Base-by-base conservation (phyloP, 495 filamentous ascomycete species). In the Aspergillus ellipticus region DNA sequence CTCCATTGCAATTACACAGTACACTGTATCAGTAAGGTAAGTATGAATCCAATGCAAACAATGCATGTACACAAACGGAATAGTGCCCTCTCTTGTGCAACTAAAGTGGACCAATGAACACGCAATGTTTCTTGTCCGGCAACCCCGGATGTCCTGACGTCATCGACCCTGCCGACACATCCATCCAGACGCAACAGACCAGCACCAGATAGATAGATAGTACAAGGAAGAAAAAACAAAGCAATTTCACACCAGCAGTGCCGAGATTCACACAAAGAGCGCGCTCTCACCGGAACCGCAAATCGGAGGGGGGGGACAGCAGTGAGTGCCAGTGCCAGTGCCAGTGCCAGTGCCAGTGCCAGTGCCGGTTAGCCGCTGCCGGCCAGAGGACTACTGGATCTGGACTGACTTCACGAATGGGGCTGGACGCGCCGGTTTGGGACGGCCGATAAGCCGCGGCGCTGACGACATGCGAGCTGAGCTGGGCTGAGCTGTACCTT, bases 81-180 rank as follows among this genome's bases (percentile, higher is more conserved):
- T 4, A 39, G 11, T 24, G 19, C 35, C 20, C 20, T 39, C 13
- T 19, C 49, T 10, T 51, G 5, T 48, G n/a, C 4, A 16, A 2
- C 21, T 48, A 26, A 15, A 28, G 31, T 50, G 17, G 35, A 39
- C 35, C 35, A 41, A 56, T 39, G 20, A 26, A 42, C 42, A n/a
- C 45, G 49, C 51, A n/a, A 17, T 10, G 28, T 28, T 29, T 13
- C 24, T 7, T 8, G 15, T 48, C 42, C 61, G 61, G 61, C 51
- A 39, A 39, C 13, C 42, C 37, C 58, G 58, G 61, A 64, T 52
- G 28, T 58, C 41, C 39, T 66, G 64, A 66, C 59, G 64, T 66
- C 64, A 66, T 60, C 22, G 15, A 3, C 21, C 11, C 10, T n/a
- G 6, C 2, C 13, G 22, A 8, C 28, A 21, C 8, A 43, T n/a